phyloP scores from a whole-genome alignment of 176 grass and related monocot species.

The Avena sativa region DNA sequence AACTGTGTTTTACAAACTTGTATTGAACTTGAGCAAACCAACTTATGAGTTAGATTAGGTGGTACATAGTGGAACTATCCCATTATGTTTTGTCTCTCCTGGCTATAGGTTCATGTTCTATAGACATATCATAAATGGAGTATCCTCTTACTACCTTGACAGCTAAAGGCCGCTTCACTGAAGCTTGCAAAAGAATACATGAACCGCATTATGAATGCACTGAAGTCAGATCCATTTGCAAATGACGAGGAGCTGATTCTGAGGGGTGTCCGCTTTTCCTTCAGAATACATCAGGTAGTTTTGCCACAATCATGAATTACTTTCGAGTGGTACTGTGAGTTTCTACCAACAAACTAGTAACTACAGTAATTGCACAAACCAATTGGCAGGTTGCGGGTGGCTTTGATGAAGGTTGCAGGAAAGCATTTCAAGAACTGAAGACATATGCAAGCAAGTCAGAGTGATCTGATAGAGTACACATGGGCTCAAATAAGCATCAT shows the following conservation, averaged over 20 bases:
- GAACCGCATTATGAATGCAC: conserved; percentile 69
- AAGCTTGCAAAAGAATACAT: conserved; percentile 94
- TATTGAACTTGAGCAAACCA: conserved; percentile 30
- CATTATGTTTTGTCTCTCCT: background rate
- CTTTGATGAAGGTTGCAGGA: conserved; percentile 77
- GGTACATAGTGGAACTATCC: background rate
- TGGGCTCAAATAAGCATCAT: conserved; percentile 39
- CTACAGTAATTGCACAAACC: conserved; percentile 25
- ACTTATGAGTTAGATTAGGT: background rate
- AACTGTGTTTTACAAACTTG: conserved; percentile 21
- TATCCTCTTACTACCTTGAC: conserved; percentile 47
- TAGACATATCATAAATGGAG: conserved; percentile 27
- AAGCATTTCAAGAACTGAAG: conserved; percentile 89
- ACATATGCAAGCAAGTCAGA: conserved; percentile 63
- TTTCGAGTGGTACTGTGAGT: conserved; percentile 21
- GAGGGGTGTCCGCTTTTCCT: conserved; percentile 86
- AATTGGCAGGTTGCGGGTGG: conserved; percentile 78
- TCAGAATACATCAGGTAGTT: conserved; percentile 92
- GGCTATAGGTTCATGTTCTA: background rate
- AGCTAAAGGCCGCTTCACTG: conserved; percentile 87
- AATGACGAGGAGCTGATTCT: conserved; percentile 86
- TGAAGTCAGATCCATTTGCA: conserved; percentile 73
- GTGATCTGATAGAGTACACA: conserved; percentile 35
- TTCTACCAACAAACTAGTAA: conserved; percentile 32
- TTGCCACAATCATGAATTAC: conserved; percentile 9